Evolutionary conservation across 2,329 filamentous ascomycete species (phyloP).

Genomic region (Ceratocystis papillata): DNA sequence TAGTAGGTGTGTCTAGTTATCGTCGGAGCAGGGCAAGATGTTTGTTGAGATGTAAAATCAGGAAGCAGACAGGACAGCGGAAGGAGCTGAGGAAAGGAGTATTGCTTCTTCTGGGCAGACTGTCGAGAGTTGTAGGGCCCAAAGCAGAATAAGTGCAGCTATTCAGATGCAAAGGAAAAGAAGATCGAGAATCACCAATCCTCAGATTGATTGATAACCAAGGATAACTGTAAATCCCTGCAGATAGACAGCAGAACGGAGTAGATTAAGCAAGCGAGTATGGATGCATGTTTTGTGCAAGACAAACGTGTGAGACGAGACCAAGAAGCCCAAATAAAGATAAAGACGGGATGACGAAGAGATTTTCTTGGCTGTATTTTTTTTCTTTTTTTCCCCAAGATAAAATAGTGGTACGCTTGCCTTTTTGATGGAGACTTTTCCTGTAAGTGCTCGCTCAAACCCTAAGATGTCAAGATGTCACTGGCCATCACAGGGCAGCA

Average conservation of each 20-base stretch:
- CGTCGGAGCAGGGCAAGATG: background rate
- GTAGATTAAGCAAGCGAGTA: background rate
- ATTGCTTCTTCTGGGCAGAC: too few relatives aligned
- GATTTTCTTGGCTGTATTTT: background rate
- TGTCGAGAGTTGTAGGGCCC: too few relatives aligned
- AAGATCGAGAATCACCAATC: background rate
- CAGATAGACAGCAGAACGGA: background rate
- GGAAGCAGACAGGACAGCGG: background rate
- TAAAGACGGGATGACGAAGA: background rate
- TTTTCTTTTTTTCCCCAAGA: background rate
- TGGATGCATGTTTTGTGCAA: background rate
- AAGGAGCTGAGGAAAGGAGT: background rate
- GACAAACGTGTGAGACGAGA: too few relatives aligned
- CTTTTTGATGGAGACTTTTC: background rate
- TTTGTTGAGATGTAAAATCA: background rate
- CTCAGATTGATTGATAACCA: slow-evolving; percentile 2
- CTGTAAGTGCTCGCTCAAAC: background rate
- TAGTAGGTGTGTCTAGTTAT: background rate
- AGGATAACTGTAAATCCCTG: background rate
- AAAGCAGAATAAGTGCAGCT: background rate
- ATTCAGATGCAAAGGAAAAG: background rate
- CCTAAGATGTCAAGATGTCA: background rate
- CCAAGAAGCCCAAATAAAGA: too few relatives aligned
- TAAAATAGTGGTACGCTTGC: background rate
- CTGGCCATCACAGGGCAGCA: background rate